These are phyloP conservation scores for Trichophyton schoenleinii DNA, from an alignment of 2,329 filamentous ascomycete species.

Conservation along the genomic window DNA sequence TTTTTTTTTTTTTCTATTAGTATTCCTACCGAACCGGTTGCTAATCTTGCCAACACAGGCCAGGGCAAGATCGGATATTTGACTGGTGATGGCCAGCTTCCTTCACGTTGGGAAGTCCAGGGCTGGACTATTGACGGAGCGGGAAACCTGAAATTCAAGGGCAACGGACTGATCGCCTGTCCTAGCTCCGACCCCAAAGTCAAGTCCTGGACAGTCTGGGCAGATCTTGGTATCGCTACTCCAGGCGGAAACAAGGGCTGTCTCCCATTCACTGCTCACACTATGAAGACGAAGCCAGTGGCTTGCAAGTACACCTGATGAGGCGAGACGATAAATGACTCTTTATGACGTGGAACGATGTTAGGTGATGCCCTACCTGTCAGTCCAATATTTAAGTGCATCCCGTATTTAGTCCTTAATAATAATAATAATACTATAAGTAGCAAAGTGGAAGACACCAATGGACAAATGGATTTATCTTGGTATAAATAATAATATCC, in stretches of 20 bases:
- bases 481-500: background rate
- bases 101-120: background rate
- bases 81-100: background rate
- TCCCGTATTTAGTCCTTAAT: background rate
- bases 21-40: background rate
- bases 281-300: background rate
- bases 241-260: background rate
- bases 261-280: background rate
- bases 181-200: background rate
- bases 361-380: background rate
- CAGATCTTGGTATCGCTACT: background rate
- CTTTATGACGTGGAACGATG: background rate
- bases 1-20: background rate
- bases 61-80: background rate
- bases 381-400: background rate
- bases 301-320: background rate
- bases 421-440: background rate
- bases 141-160: background rate
- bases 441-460: no score
- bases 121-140: background rate
- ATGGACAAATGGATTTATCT: background rate
- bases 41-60: background rate
- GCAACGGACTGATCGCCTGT: background rate
- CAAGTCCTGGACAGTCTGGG: background rate
- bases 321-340: background rate